Evolutionary conservation across 2,329 filamentous ascomycete species (phyloP), one percentile per base, ranked within the genome.

Genomic region (Pleoardoris graminearum): DNA sequence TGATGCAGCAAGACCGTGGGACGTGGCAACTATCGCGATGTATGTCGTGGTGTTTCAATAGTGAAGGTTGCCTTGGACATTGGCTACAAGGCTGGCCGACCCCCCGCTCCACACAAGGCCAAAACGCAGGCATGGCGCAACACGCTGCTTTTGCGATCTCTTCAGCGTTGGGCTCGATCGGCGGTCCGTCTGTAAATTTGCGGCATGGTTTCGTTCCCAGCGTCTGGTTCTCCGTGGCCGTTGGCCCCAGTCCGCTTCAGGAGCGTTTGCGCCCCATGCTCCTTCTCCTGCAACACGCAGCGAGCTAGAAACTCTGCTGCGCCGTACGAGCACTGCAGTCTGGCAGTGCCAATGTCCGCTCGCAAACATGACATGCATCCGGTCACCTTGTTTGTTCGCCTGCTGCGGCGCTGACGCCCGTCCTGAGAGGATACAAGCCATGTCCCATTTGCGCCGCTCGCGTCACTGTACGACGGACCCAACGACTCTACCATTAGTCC

Each of bases 391-490:
- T 46, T 35, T 30, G 30, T 11, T 33, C 43, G 35, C n/a, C 36
- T 25, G 17, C 46, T 41, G 36, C 36, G 19, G 46, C 27, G 63
- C 66, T 67, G 60, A 68, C 63, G 63, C 64, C 51, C 62, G 60
- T 48, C 57, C 33, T 32, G 55, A 55, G 29, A 27, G 16, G 25
- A 39, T 33, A 19, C 36, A 43, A 16, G 49, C 54, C 65, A 68
- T 66, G 64, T 67, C 47, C 58, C 55, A 47, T 51, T 54, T 35
- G 36, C 42, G 49, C 50, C 39, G 37, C 36, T 27, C 30, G 43
- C 10, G 27, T 37, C 23, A 42, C 32, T 27, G 39, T 41, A 7
- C 45, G 51, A 46, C 46, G 38, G 53, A 36, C 45, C 44, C 48
- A 41, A 51, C 30, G 32, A 48, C 45, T 37, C 30, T 36, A 25